These are phyloP conservation scores for Penicillium canescens DNA, from an alignment of 495 filamentous ascomycete genomes.

Conservation along the genomic window DNA sequence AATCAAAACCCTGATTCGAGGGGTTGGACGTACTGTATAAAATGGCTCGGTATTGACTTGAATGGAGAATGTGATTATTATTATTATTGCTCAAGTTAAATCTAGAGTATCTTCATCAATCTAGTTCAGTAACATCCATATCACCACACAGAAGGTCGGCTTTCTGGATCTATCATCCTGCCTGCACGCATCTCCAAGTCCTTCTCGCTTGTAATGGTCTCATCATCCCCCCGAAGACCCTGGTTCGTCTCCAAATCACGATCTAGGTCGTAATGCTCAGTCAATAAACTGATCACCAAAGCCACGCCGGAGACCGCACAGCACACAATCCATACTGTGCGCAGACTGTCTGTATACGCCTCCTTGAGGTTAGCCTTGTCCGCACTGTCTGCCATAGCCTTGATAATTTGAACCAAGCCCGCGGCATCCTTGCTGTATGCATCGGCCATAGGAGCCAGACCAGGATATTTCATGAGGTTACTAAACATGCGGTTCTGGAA, in stretches of 20 bases:
- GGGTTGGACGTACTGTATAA: conserved; percentile 24
- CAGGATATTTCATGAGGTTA: conserved; percentile 43
- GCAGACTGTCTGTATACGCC: conserved; percentile 57
- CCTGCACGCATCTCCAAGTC: conserved; percentile 17
- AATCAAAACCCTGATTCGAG: conserved; percentile 83
- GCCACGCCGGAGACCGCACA: conserved; percentile 54
- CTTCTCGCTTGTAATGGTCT: conserved; percentile 9
- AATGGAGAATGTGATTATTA: conserved; percentile 5
- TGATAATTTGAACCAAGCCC: conserved; percentile 58
- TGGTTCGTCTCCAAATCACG: conserved; percentile 41
- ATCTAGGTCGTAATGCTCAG: conserved; percentile 55
- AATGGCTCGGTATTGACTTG: not conserved
- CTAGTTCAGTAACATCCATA: not conserved
- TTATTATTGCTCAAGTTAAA: conserved; percentile 10
- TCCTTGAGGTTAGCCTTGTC: conserved; percentile 46
- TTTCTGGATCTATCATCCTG: not conserved
- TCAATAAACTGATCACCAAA: conserved; percentile 48
- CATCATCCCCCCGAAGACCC: conserved; percentile 16
- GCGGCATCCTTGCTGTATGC: conserved; percentile 58
- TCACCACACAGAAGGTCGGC: conserved; percentile 21
- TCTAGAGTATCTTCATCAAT: conserved; percentile 2
- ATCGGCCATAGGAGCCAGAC: conserved; percentile 43
- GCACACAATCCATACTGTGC: conserved; percentile 57
- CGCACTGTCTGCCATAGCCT: conserved; percentile 46
- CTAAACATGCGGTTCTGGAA: conserved; percentile 61